These are phyloP conservation scores for Penicillium sp. DNA, from an alignment of 2,329 filamentous ascomycete genomes.

Conservation along the genomic window DNA sequence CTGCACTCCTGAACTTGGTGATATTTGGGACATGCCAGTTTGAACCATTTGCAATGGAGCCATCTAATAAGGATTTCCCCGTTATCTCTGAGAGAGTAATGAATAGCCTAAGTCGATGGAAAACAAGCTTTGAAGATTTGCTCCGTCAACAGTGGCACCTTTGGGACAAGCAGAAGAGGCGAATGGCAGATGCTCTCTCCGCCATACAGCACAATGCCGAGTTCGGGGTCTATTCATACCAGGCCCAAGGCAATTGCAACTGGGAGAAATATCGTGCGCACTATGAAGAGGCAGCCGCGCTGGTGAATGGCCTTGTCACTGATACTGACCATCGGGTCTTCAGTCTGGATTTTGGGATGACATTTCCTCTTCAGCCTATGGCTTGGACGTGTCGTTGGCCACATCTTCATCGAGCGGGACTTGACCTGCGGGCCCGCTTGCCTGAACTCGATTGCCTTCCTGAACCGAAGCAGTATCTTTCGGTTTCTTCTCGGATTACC, in stretches of 20 bases:
- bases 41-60: neutral
- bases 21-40: slow-evolving; percentile 9
- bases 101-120: slow-evolving; percentile 9
- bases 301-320: slow-evolving; percentile 7
- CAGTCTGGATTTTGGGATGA: slow-evolving; percentile 2
- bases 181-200: slow-evolving; percentile 15
- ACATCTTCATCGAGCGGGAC: slow-evolving; percentile 18
- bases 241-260: slow-evolving; percentile 10
- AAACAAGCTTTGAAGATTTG: slow-evolving; percentile 14
- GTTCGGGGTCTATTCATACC: slow-evolving; percentile 12
- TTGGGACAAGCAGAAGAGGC: slow-evolving; percentile 12
- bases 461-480: slow-evolving; percentile 15
- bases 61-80: neutral
- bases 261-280: slow-evolving; percentile 17
- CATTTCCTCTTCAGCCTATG: slow-evolving; percentile 5
- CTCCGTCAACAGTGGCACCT: neutral
- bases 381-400: slow-evolving; percentile 30
- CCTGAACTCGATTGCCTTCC: slow-evolving; percentile 21
- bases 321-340: slow-evolving; percentile 9
- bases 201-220: slow-evolving; percentile 12
- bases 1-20: slow-evolving; percentile 19
- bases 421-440: slow-evolving; percentile 20
- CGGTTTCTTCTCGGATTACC: slow-evolving; percentile 21
- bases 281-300: slow-evolving; percentile 14
- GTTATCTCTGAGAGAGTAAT: neutral